A percentile compares a stretch with the other conserved stretches of the same genome.
Evolutionary conservation across 345 rosid genomes (phyloP).

Genomic region (Microthlaspi erraticum): DNA sequence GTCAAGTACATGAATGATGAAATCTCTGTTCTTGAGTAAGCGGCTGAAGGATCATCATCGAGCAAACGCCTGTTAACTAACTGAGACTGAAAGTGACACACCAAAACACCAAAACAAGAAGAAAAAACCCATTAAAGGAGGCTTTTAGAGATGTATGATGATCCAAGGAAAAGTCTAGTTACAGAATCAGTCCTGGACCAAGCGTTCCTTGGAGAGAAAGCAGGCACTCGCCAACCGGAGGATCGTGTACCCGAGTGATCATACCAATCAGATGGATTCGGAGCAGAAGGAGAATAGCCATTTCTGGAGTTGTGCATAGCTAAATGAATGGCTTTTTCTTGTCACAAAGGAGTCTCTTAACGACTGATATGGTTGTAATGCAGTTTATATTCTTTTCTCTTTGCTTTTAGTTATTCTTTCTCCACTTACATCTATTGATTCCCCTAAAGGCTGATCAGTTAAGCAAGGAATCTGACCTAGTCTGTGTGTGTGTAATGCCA

Average conservation of each 20-base stretch:
- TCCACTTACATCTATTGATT: slow-evolving; percentile 37
- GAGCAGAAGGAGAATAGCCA: slow-evolving; percentile 17
- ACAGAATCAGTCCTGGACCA: slow-evolving; percentile 38
- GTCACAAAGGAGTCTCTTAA: background rate
- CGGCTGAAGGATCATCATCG: slow-evolving; percentile 19
- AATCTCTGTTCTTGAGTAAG: slow-evolving; percentile 12
- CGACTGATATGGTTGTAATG: background rate
- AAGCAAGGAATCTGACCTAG: slow-evolving; percentile 45
- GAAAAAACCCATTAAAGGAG: background rate
- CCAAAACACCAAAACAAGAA: slow-evolving; percentile 13
- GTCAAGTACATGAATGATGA: slow-evolving; percentile 33
- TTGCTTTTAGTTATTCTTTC: slow-evolving; percentile 41
- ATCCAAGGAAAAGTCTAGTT: background rate
- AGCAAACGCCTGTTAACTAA: slow-evolving; percentile 26
- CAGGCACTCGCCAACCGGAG: slow-evolving; percentile 41
- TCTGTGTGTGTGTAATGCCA: background rate
- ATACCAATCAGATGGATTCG: slow-evolving; percentile 25
- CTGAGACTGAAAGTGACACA: slow-evolving; percentile 38
- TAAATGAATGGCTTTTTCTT: slow-evolving; percentile 24
- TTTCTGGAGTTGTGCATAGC: slow-evolving; percentile 40
- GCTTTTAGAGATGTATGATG: background rate
- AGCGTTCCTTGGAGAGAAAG: slow-evolving; percentile 30
- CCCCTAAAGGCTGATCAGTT: slow-evolving; percentile 17
- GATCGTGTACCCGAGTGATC: slow-evolving; percentile 15
- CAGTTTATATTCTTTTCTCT: slow-evolving; percentile 15